Evolutionary conservation across 768 basidiomycete species (phyloP).

Genomic region (Psilocybe cyanescens): DNA sequence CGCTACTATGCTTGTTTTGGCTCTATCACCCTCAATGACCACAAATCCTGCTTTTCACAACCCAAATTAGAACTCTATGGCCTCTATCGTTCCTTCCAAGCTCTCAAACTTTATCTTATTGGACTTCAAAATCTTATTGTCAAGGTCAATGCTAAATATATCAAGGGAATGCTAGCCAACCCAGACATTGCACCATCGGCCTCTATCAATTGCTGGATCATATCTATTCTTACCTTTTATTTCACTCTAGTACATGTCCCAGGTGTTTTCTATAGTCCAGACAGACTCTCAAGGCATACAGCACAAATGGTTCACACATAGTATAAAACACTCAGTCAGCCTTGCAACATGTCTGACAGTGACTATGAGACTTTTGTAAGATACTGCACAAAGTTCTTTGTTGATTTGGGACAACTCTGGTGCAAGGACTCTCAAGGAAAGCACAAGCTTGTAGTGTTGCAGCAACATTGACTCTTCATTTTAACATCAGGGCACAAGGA

Average conservation of each 20-base stretch:
- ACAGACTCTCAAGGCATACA: background rate
- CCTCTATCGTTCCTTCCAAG: background rate
- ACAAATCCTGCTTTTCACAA: background rate
- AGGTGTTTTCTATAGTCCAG: background rate
- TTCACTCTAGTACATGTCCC: conserved; percentile 3
- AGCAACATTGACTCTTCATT: conserved; percentile 15
- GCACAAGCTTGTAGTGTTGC: conserved; percentile 24
- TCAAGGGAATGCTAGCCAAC: conserved; percentile 13
- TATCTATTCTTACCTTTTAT: conserved; percentile 13
- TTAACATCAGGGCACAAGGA: conserved; percentile 24
- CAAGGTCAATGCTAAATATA: conserved; percentile 11
- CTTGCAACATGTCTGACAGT: conserved; percentile 13
- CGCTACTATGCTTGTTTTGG: background rate
- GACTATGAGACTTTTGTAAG: conserved; percentile 20
- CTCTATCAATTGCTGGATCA: conserved; percentile 13
- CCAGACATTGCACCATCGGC: conserved; percentile 10
- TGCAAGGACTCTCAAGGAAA: conserved; percentile 19
- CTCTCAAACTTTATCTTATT: background rate
- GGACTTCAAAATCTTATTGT: conserved; percentile 1
- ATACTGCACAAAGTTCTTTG: conserved; percentile 23
- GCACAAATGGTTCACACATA: conserved; percentile 5
- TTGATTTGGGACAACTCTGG: conserved; percentile 21
- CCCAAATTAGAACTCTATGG: conserved; percentile 11
- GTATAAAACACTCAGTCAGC: conserved; percentile 8
- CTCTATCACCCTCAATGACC: background rate